Base-by-base conservation (phyloP, 176 grass and related monocot genomes). In the Tuctoria greenei region DNA sequence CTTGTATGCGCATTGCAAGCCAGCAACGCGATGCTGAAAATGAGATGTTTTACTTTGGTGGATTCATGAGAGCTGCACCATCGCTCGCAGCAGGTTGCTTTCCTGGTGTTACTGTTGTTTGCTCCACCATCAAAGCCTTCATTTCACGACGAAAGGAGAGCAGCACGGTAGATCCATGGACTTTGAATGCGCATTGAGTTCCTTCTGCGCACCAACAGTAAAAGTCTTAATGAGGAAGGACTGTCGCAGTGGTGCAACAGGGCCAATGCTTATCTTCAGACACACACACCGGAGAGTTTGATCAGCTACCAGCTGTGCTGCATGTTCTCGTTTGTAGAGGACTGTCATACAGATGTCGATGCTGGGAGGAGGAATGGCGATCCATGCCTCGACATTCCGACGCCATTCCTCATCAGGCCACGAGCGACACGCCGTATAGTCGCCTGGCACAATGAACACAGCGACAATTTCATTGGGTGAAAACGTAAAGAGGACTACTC, bases 181-280 rank as follows among this genome's bases (percentile, higher is more conserved):
- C 41, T 38, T 38, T 87, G 68, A 83, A 87, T 87, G 80, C 74
- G 61, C 79, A 83, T 83, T 82, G 49, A 87, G 67, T 61, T 61
- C 35, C 6, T 3, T 42, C 42, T 55, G 69, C 43, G 52, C 67
- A 27, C 20, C 69, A 78, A 62, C 54, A 68, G 69, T 73, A 28
- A 38, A 68, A 78, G 74, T 27, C 42, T 65, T 69, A 61, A 74
- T 81, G 74, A 64, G 40, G 43, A 67, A 37, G 52, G 74, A 78
- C 73, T 60, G 60, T 24, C 43, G 35, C 24, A 42, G 24, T 13
- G 34, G 13, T 6, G 59, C 40, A 50, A 67, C 69, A 63, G 36
- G 36, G 64, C 28, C 45, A 28, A 57, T 23, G 57, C 46, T 55
- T 44, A 14, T 44, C 44, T 34, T 64, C 25, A 27, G 26, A n/a